Evolutionary conservation across 2,329 filamentous ascomycete genomes (phyloP).

Genomic region (Trichoderma hamatum): DNA sequence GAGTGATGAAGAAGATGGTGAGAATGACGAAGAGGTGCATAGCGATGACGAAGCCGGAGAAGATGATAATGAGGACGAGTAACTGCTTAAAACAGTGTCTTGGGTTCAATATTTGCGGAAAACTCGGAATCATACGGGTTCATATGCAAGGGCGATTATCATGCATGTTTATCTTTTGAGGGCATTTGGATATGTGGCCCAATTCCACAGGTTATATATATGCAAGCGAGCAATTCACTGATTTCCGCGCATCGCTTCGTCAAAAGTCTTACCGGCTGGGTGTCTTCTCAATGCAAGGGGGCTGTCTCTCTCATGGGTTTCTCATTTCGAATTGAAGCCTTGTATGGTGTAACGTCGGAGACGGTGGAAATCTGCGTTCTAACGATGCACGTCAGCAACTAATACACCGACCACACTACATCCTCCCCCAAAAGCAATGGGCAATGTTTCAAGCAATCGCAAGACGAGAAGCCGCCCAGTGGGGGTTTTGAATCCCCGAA

Average conservation of each 20-base stretch:
- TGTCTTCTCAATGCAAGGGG: neutral
- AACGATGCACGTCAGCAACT: neutral
- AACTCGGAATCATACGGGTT: neutral
- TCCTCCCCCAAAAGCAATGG: neutral
- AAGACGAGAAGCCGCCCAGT: neutral
- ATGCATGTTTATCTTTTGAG: neutral
- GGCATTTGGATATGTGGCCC: neutral
- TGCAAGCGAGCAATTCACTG: neutral
- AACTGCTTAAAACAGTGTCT: neutral
- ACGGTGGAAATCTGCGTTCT: neutral
- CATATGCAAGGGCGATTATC: neutral
- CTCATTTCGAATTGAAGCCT: neutral
- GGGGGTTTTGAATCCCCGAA: neutral
- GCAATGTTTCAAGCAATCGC: neutral
- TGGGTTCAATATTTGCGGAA: neutral
- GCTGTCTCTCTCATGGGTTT: neutral
- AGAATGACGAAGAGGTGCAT: conserved; percentile 28
- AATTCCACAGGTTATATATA: neutral
- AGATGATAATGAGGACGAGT: neutral
- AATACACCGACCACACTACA: neutral
- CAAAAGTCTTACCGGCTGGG: neutral
- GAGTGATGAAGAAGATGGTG: conserved; percentile 42
- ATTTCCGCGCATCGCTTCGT: neutral
- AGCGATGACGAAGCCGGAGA: conserved; percentile 5
- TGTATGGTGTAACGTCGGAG: neutral